Evolutionary conservation across 2,329 filamentous ascomycete genomes (phyloP), one percentile per base, ranked within the genome.

Genomic region (Periconia sp.): DNA sequence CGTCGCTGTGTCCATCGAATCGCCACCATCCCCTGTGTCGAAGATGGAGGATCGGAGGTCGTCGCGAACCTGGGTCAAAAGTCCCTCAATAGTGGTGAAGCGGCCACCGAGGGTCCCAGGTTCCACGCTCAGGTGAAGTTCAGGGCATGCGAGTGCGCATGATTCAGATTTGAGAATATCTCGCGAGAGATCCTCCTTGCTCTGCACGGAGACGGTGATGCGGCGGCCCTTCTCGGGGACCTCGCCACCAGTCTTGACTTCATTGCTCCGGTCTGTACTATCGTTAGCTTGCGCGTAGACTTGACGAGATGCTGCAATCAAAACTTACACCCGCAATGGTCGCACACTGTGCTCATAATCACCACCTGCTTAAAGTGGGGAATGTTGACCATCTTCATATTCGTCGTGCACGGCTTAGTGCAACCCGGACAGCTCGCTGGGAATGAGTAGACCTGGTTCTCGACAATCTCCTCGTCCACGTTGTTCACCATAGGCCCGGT

Each of bases 351-450:
- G 57, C 86, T 92, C 89, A 96, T 97, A 59, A 99, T 80, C 28
- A 96, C 86, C 3, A 99, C 94, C 66, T 97, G 89, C 74, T 96
- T 95, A 77, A 99, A 99, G 74, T 96, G 88, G 1, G 94, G 94
- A 50, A 99, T 96, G 62, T 95, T 90, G 43, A 97, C 90, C 86
- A 96, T 95, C 78, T 96, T 96, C 90, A 96, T 96, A 72, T 96
- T 92, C 8, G 95, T 95, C 4, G 85, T 84, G 73, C 92, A 96
- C 4, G 84, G 76, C 71, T 88, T 88, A 63, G 86, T 85, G 77
- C 94, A 99, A 49, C 89, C 92, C 0, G 94, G 94, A 70, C 94
- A 99, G 44, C 85, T 88, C 5, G 92, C 87, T 3, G 92, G 92
- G 74, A 99, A 94, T 46, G 85, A 86, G 76, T 97, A 97, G 19